Evolutionary conservation across 495 filamentous ascomycete species (phyloP), one percentile per base, ranked within the genome.

Genomic region (Echria macrotheca): DNA sequence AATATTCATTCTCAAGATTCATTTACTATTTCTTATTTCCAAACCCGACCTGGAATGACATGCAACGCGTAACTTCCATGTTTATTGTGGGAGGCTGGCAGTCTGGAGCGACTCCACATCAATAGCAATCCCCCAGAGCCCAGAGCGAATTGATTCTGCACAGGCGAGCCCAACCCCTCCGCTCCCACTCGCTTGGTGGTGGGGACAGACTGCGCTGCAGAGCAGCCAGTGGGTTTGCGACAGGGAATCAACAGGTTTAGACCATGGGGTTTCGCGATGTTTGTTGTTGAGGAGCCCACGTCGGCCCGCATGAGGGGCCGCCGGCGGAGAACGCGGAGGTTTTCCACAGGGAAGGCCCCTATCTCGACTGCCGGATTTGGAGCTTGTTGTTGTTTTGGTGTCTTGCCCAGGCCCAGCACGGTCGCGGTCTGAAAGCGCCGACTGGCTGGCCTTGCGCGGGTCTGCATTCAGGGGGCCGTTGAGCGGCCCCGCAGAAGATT

Each of bases 311-410:
- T 28, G 35, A 6, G 14, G 18, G 49, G 31, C 41, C 44, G 28
- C n/a, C n/a, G 28, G 6, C 12, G 6, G 28, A 6, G 28, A 12
- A 31, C 12, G 28, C 15, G 45, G 37, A 38, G 40, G 50, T 39
- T 43, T 24, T 41, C 31, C 14, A 15, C 15, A 28, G 19, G 44
- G 22, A 15, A 22, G 37, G 5, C 32, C 8, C 45, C 24, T 39
- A 36, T 32, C 37, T 25, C 44, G 17, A 35, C 55, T 62, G 53
- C 44, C 51, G 35, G 57, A 52, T 47, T 31, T 9, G 53, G 53
- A 21, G 4, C 1, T 47, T 51, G 49, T 60, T 58, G 55, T 63
- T 63, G 54, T 60, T 60, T 52, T 63, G 52, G 33, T 56, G 45
- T 55, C 45, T 49, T 25, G 26, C 37, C 39, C 17, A 17, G 19